Percentiles rank a stretch among this genome's conserved stretches.
Conservation (phyloP, 2,329 filamentous ascomycete species). For the Apiospora malaysiana region DNA sequence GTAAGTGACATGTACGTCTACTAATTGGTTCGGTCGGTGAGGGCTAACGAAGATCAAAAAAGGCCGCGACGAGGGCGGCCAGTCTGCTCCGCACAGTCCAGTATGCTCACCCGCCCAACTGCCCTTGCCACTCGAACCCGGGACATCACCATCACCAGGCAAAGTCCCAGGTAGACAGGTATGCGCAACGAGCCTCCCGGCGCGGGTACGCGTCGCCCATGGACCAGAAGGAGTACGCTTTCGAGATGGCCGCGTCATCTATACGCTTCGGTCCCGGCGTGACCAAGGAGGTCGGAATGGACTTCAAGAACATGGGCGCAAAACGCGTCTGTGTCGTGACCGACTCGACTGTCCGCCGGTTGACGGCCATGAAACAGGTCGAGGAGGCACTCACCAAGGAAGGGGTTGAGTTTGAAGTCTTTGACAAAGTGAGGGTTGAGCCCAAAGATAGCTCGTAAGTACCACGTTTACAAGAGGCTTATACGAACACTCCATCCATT, state of each 20-base stretch:
- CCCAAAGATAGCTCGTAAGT: constrained; percentile 91
- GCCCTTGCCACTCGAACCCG: constrained; percentile 92
- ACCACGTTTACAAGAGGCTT: background rate
- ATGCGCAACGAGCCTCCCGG: constrained; percentile 49
- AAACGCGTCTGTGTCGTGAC: constrained; percentile 92
- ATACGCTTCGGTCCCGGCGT: constrained; percentile 94
- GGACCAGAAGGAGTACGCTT: constrained; percentile 91
- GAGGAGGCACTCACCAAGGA: constrained; percentile 79
- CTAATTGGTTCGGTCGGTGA: too few species aligned
- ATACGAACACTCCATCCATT: background rate
- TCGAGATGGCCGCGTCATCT: constrained; percentile 95
- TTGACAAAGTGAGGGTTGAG: constrained; percentile 80
- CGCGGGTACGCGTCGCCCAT: constrained; percentile 76
- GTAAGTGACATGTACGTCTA: constrained; percentile 35
- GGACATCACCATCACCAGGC: constrained; percentile 70
- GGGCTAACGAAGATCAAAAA: background rate
- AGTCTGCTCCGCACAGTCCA: constrained; percentile 88
- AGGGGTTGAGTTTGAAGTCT: constrained; percentile 82
- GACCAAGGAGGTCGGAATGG: constrained; percentile 97
- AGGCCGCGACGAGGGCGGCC: constrained; percentile 69
- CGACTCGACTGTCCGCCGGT: constrained; percentile 78
- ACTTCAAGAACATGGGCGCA: constrained; percentile 88
- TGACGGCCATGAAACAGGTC: constrained; percentile 90
- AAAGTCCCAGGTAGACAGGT: constrained; percentile 38
- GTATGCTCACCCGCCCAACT: constrained; percentile 84